Evolutionary conservation across 2,329 filamentous ascomycete species (phyloP).

Genomic region (Stagonosporopsis cucurbitacearum): DNA sequence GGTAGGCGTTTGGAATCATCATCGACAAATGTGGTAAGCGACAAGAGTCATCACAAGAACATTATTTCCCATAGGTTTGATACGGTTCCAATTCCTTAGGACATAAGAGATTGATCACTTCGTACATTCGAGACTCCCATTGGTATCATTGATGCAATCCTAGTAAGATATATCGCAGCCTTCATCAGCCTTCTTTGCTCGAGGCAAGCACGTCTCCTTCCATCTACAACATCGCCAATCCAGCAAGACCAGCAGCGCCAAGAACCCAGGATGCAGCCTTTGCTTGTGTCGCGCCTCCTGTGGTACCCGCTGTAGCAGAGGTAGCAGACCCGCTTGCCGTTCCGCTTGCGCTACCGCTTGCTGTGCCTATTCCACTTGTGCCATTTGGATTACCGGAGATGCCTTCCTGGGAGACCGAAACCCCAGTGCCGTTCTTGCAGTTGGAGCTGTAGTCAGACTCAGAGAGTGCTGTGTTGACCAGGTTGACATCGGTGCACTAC

Average conservation of each 20-base stretch:
- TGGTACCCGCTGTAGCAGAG: slow-evolving; percentile 20
- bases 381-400: slow-evolving; percentile 57
- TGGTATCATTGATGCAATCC: slow-evolving; percentile 10
- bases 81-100: neutral
- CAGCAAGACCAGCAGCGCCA: slow-evolving; percentile 45
- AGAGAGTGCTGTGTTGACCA: slow-evolving; percentile 60
- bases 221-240: slow-evolving; percentile 36
- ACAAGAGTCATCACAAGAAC: neutral
- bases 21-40: neutral
- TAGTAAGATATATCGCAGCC: neutral
- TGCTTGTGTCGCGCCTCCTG: slow-evolving; percentile 37
- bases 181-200: neutral
- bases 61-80: neutral
- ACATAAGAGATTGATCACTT: neutral
- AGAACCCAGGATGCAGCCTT: slow-evolving; percentile 44
- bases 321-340: slow-evolving; percentile 25
- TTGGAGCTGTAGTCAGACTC: slow-evolving; percentile 53
- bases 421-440: slow-evolving; percentile 66
- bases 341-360: slow-evolving; percentile 33
- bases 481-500: slow-evolving; percentile 76
- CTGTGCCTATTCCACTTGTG: slow-evolving; percentile 50
- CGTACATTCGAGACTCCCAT: neutral
- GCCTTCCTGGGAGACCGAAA: slow-evolving; percentile 53
- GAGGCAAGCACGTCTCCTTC: neutral
- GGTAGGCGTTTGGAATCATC: neutral